Percentiles rank a stretch among this genome's conserved stretches.
phyloP scores from a whole-genome alignment of 371 early-diverging fungal species.

The Saksenaea vasiformis region DNA sequence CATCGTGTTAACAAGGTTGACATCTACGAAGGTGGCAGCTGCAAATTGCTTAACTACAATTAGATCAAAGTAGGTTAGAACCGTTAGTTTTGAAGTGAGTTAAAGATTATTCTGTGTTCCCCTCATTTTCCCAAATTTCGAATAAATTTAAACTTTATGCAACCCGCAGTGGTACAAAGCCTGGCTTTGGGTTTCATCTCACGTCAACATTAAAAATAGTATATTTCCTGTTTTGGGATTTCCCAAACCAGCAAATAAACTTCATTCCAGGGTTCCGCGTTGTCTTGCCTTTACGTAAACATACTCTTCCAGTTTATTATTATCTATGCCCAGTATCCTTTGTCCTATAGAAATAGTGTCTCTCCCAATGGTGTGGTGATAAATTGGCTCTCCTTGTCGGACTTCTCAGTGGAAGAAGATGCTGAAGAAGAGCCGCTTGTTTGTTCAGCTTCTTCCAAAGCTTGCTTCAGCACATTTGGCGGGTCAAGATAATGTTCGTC shows the following conservation, averaged over 20 bases:
- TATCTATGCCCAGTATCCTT: not conserved
- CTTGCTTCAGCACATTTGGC: slow-evolving; percentile 41
- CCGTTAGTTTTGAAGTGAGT: not conserved
- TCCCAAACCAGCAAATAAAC: not conserved
- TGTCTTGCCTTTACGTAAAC: not conserved
- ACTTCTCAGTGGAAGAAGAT: not conserved
- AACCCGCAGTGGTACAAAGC: not conserved
- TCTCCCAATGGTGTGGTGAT: slow-evolving; percentile 40
- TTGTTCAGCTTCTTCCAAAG: slow-evolving; percentile 20
- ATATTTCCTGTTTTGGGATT: not conserved
- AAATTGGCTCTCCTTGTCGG: slow-evolving; percentile 19
- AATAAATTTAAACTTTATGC: not conserved
- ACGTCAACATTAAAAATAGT: slow-evolving; percentile 4
- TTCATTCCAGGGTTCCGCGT: not conserved
- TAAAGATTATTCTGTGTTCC: not conserved
- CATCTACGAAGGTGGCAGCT: slow-evolving; percentile 51
- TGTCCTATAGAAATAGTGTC: slow-evolving; percentile 6
- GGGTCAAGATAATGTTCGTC: slow-evolving; percentile 73
- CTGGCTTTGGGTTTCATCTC: not conserved
- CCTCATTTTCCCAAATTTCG: slow-evolving; percentile 3
- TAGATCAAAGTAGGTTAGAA: not conserved
- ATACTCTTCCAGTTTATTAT: not conserved
- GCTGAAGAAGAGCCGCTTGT: not conserved
- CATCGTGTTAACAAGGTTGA: slow-evolving; percentile 37
- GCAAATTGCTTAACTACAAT: slow-evolving; percentile 38